phyloP scores from a whole-genome alignment of 2,329 filamentous ascomycete genomes.

The Conoideocrella luteorostrata region DNA sequence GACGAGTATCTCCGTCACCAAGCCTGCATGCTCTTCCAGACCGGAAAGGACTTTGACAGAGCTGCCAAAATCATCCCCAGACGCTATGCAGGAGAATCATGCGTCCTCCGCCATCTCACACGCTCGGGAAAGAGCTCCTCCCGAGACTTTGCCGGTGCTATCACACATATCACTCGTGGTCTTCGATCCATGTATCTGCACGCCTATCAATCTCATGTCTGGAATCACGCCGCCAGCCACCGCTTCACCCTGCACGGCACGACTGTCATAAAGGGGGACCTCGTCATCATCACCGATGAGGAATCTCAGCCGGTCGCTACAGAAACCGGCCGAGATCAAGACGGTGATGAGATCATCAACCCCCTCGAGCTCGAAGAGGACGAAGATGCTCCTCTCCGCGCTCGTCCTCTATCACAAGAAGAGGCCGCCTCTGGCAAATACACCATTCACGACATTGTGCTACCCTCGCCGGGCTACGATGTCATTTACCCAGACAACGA shows the following conservation, averaged over 20 bases:
- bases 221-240: constrained; percentile 79
- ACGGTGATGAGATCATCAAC: constrained; percentile 41
- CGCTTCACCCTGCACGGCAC: constrained; percentile 70
- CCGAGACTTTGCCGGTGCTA: constrained; percentile 72
- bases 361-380: constrained; percentile 32
- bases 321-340: constrained; percentile 53
- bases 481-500: constrained; percentile 79
- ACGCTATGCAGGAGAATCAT: constrained; percentile 74
- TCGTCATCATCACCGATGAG: constrained; percentile 59
- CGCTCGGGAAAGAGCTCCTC: constrained; percentile 37
- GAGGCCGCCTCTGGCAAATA: constrained; percentile 73
- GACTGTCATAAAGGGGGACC: constrained; percentile 74
- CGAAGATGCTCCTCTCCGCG: constrained; percentile 44
- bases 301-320: constrained; percentile 22
- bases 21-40: constrained; percentile 69
- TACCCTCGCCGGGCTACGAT: constrained; percentile 89
- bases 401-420: constrained; percentile 66
- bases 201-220: constrained; percentile 90
- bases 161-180: constrained; percentile 73
- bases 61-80: constrained; percentile 66
- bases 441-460: constrained; percentile 79
- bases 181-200: constrained; percentile 93
- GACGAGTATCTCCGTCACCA: constrained; percentile 77
- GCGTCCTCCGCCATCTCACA: constrained; percentile 71
- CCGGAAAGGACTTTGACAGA: constrained; percentile 48